A percentile compares a stretch with the other conserved stretches of the same genome.
Conservation (phyloP, 371 early-diverging fungal genomes). For the Quaeritorhiza haematococci region DNA sequence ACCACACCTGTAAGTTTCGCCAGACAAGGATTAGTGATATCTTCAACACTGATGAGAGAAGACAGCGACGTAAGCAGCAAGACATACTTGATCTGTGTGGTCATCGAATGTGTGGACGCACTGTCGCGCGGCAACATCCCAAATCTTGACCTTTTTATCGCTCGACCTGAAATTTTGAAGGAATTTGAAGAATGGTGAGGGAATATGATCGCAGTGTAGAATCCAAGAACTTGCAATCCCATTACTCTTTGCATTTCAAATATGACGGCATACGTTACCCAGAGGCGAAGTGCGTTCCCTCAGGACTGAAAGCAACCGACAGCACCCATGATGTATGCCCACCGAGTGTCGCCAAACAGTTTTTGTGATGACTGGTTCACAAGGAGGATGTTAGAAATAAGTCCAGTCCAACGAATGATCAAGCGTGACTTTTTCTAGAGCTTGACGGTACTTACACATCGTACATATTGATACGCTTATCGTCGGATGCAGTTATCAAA, state of each 20-base stretch:
- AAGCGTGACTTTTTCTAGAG: slow-evolving; percentile 3
- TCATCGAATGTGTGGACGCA: slow-evolving; percentile 76
- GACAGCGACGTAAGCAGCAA: background rate
- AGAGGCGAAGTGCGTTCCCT: slow-evolving; percentile 67
- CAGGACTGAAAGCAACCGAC: slow-evolving; percentile 63
- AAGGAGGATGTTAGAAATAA: background rate
- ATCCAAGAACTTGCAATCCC: background rate
- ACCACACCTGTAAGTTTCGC: slow-evolving; percentile 55
- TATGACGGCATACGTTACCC: slow-evolving; percentile 33
- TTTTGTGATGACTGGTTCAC: slow-evolving; percentile 53
- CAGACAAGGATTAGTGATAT: background rate
- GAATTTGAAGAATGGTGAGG: background rate
- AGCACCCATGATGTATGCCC: slow-evolving; percentile 77
- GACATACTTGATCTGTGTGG: slow-evolving; percentile 62
- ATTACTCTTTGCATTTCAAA: background rate
- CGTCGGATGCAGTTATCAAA: slow-evolving; percentile 72
- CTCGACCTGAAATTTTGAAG: slow-evolving; percentile 34
- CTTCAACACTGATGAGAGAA: background rate
- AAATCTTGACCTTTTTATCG: slow-evolving; percentile 75
- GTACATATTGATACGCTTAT: slow-evolving; percentile 74
- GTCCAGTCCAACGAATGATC: background rate
- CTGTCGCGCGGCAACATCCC: slow-evolving; percentile 68
- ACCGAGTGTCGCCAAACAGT: slow-evolving; percentile 63
- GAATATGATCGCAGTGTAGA: no score
- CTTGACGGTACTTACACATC: slow-evolving; percentile 57